phyloP scores from a whole-genome alignment of 1,284 basidiomycete species.

The Rhodofomes roseus region DNA sequence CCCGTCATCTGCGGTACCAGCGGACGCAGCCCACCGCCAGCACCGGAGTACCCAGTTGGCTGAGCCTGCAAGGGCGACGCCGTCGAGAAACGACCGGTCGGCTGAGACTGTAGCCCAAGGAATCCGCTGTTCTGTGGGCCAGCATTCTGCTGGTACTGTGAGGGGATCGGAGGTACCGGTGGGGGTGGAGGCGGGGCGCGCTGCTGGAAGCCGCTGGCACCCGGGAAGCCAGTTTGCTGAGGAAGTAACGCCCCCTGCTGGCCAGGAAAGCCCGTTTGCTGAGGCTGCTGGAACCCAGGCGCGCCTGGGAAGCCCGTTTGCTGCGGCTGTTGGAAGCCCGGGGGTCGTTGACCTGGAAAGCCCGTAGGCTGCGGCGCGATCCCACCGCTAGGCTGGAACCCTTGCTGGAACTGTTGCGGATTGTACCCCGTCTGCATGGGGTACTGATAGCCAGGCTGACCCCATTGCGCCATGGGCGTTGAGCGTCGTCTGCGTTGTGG shows the following conservation, averaged over 20 bases:
- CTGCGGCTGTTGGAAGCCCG: slow-evolving; percentile 37
- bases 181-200: slow-evolving; percentile 45
- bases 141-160: slow-evolving; percentile 50
- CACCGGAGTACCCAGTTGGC: slow-evolving; percentile 53
- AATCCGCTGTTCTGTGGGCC: slow-evolving; percentile 32
- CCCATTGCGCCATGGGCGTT: slow-evolving; percentile 56
- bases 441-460: slow-evolving; percentile 51
- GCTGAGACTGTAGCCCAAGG: slow-evolving; percentile 40
- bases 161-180: slow-evolving; percentile 58
- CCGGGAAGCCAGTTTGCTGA: slow-evolving; percentile 48
- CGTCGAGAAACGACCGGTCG: slow-evolving; percentile 44
- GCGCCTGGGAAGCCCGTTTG: slow-evolving; percentile 31
- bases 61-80: slow-evolving; percentile 50
- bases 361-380: slow-evolving; percentile 38
- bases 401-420: slow-evolving; percentile 39
- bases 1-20: slow-evolving; percentile 79
- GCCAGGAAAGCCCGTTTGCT: slow-evolving; percentile 32
- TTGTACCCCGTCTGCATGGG: slow-evolving; percentile 60
- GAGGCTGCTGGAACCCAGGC: slow-evolving; percentile 36
- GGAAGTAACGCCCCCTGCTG: slow-evolving; percentile 23
- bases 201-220: slow-evolving; percentile 46
- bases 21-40: slow-evolving; percentile 33
- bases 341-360: slow-evolving; percentile 31
- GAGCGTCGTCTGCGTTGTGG: slow-evolving; percentile 1
- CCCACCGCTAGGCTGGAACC: slow-evolving; percentile 34